Base-by-base conservation (phyloP, 1,284 basidiomycete species). In the Coriolopsis trogii region DNA sequence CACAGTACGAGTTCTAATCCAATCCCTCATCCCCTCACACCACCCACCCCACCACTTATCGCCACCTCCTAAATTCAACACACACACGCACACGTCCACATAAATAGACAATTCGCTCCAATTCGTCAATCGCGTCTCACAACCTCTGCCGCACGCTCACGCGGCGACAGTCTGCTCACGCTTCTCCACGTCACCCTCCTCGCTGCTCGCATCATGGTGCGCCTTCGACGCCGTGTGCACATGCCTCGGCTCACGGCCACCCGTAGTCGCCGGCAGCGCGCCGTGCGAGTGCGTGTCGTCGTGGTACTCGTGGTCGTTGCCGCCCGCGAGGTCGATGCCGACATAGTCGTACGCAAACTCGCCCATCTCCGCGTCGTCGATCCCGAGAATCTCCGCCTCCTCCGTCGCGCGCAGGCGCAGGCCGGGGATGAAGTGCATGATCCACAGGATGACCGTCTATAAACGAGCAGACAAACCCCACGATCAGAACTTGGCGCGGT, bases 331-430 rank as follows among this genome's bases (percentile, higher is more conserved):
- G 56, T 64, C 63, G 53, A 91, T 70, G 13, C 84, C 86, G 53
- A 91, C 90, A 62, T 92, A 94, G 73, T 95, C 91, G 68, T 94
- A 93, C n/a, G 90, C 90, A 62, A 87, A 93, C 73, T 98, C 95
- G 63, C 95, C 95, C 78, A 97, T 88, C 75, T 95, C 91, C 12
- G 87, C 83, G 65, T 97, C 93, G 69, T 98, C 96, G 57, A 97
- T 87, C 57, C 96, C 96, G 52, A 98, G 75, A 55, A 95, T 88
- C 76, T 98, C 95, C 26, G 85, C 83, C 59, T 94, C 90, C 62
- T 96, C 94, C 26, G 76, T 73, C 16, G 82, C 80, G 53, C 94
- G 87, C 41, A 99, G 82, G 48, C 88, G 79, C 55, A 93, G 78
- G 57, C 85, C 87, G 3, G 96, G 96, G 64, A 97, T 91, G 72